Evolutionary conservation across 2,329 filamentous ascomycete species (phyloP).

Genomic region (Clonostachys byssicola): DNA sequence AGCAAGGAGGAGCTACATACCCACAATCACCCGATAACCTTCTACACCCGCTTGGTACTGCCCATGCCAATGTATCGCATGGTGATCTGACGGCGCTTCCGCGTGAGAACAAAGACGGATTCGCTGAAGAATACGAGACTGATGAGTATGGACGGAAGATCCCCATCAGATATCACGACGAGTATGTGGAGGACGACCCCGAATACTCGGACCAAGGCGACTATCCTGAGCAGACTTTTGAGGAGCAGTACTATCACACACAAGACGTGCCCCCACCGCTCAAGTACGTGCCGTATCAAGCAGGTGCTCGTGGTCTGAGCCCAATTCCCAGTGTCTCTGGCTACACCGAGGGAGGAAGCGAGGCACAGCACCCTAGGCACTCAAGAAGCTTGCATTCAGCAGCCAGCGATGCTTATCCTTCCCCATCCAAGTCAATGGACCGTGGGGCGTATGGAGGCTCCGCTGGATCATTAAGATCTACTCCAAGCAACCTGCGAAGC

Average conservation of each 20-base stretch:
- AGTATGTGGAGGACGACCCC: slow-evolving; percentile 35
- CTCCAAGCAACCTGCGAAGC: slow-evolving; percentile 35
- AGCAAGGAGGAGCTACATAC: slow-evolving; percentile 20
- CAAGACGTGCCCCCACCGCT: slow-evolving; percentile 62
- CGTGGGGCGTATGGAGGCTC: slow-evolving; percentile 24
- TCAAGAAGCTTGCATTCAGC: slow-evolving; percentile 44
- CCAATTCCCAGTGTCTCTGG: slow-evolving; percentile 92
- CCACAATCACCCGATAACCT: slow-evolving; percentile 48
- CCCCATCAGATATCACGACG: slow-evolving; percentile 24
- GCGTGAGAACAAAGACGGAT: slow-evolving; percentile 33
- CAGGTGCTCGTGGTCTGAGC: slow-evolving; percentile 70
- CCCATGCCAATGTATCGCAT: slow-evolving; percentile 61
- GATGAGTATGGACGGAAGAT: slow-evolving; percentile 38
- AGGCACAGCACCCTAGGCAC: slow-evolving; percentile 51
- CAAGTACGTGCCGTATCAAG: slow-evolving; percentile 64
- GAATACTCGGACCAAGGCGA: slow-evolving; percentile 21
- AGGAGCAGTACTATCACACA: slow-evolving; percentile 47
- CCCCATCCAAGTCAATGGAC: slow-evolving; percentile 50
- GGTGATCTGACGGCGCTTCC: slow-evolving; percentile 53
- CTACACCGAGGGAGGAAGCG: slow-evolving; percentile 67
- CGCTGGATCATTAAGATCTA: slow-evolving; percentile 24
- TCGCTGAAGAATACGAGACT: slow-evolving; percentile 42
- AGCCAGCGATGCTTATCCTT: slow-evolving; percentile 53
- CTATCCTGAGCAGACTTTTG: slow-evolving; percentile 34
- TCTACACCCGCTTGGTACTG: slow-evolving; percentile 60